These are phyloP conservation scores for Mytilinidion resinicola DNA, from an alignment of 495 filamentous ascomycete species.

Conservation along the genomic window DNA sequence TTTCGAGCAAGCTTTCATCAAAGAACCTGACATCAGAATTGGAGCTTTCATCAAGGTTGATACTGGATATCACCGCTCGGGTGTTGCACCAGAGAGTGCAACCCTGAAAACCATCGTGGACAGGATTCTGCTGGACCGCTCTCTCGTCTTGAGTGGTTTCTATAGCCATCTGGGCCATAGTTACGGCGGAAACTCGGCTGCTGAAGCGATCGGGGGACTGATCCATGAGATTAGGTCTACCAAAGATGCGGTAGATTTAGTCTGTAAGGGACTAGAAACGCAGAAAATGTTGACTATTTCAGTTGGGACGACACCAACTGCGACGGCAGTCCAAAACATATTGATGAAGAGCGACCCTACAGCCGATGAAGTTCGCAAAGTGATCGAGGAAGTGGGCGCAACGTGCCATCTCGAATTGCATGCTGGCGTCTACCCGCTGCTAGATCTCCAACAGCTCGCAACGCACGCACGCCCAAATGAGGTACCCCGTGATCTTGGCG, in stretches of 20 bases:
- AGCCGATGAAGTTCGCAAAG: slow-evolving; percentile 24
- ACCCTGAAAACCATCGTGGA: slow-evolving; percentile 44
- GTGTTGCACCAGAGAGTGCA: slow-evolving; percentile 49
- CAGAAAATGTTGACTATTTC: slow-evolving; percentile 52
- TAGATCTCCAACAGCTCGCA: slow-evolving; percentile 78
- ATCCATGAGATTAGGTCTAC: slow-evolving; percentile 56
- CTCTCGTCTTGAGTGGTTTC: slow-evolving; percentile 52
- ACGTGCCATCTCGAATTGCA: slow-evolving; percentile 56
- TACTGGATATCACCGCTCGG: slow-evolving; percentile 70
- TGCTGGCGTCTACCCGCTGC: slow-evolving; percentile 65
- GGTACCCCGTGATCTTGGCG: slow-evolving; percentile 32
- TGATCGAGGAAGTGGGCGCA: slow-evolving; percentile 31
- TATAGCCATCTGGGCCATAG: slow-evolving; percentile 78
- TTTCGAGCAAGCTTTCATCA: slow-evolving; percentile 26
- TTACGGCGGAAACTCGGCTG: slow-evolving; percentile 49
- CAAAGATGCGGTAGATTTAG: slow-evolving; percentile 40
- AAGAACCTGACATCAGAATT: slow-evolving; percentile 23
- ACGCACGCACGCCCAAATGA: slow-evolving; percentile 42
- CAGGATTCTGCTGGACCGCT: slow-evolving; percentile 38
- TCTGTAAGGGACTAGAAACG: slow-evolving; percentile 21
- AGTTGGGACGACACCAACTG: slow-evolving; percentile 78
- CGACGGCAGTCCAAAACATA: slow-evolving; percentile 50
- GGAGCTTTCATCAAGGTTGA: slow-evolving; percentile 72
- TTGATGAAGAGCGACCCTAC: slow-evolving; percentile 16
- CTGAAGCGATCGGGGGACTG: slow-evolving; percentile 53